These are phyloP conservation scores for Uncinocarpus reesii DNA, from an alignment of 2,329 filamentous ascomycete species.

Conservation along the genomic window DNA sequence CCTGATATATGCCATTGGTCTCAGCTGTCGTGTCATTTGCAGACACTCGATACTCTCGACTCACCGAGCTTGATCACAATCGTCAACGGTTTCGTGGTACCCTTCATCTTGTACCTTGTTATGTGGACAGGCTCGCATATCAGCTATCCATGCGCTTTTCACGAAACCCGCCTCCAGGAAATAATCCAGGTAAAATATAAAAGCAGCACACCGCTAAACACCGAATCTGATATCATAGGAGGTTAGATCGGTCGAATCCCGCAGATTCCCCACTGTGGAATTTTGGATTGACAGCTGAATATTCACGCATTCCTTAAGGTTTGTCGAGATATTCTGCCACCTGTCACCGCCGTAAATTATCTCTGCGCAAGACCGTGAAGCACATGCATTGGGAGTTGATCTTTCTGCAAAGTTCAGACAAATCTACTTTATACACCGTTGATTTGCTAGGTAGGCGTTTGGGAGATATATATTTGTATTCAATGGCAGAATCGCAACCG, in stretches of 20 bases:
- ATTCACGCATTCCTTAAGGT: slow-evolving; percentile 2
- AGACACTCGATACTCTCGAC: slow-evolving; percentile 1
- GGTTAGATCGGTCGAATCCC: background rate
- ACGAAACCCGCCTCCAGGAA: background rate
- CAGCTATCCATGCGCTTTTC: background rate
- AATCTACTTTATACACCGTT: background rate
- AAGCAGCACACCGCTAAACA: background rate
- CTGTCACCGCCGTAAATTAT: background rate
- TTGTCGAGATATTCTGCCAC: slow-evolving; percentile 7
- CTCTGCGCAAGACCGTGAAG: no score
- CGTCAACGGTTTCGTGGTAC: slow-evolving; percentile 55
- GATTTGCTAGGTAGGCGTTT: background rate
- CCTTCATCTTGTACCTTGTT: slow-evolving; percentile 48
- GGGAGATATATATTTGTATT: background rate
- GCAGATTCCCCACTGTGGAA: slow-evolving; percentile 5
- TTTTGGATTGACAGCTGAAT: background rate
- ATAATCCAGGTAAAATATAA: background rate
- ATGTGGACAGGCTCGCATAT: background rate
- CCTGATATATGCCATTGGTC: slow-evolving; percentile 44
- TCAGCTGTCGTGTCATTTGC: background rate
- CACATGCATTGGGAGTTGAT: no score
- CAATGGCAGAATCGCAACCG: slow-evolving; percentile 25
- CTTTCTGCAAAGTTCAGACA: background rate
- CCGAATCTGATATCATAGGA: background rate
- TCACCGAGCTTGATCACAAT: slow-evolving; percentile 82